Percentiles rank a stretch among this genome's conserved stretches.
Conservation (phyloP, 108 stramenopile genomes). For the Conticribra weissflogii region DNA sequence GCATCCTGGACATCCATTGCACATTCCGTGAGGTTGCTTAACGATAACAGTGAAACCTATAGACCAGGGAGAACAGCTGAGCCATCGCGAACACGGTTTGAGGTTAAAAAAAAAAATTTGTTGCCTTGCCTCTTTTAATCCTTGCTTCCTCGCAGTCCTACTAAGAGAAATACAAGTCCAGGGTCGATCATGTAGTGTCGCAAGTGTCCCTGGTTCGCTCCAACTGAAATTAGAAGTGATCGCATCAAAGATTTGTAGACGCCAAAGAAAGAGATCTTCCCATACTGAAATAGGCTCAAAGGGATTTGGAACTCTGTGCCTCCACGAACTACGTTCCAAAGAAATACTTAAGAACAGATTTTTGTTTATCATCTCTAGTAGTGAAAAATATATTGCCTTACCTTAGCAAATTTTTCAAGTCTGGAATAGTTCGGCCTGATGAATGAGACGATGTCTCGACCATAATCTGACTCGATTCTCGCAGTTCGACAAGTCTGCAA, state of each 20-base stretch:
- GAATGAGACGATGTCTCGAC: constrained; percentile 84
- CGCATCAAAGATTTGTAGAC: constrained; percentile 81
- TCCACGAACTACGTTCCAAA: too few species aligned
- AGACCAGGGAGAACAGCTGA: too few species aligned
- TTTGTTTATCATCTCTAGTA: too few species aligned
- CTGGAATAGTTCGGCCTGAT: constrained; percentile 75
- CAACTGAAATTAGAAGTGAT: constrained; percentile 82
- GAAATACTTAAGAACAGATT: too few species aligned
- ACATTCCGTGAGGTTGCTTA: constrained; percentile 64
- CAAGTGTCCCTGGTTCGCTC: constrained; percentile 79
- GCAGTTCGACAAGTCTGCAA: constrained; percentile 81
- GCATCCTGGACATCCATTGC: constrained; percentile 91
- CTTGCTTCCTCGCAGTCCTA: constrained; percentile 89
- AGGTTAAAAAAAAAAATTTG: too few species aligned
- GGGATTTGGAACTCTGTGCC: constrained; percentile 90
- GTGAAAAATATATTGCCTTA: too few species aligned
- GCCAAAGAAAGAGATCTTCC: constrained; percentile 93
- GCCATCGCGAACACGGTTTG: too few species aligned
- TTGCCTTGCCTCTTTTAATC: constrained; percentile 64
- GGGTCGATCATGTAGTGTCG: constrained; percentile 92
- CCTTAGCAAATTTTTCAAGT: constrained; percentile 88
- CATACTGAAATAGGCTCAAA: constrained; percentile 87
- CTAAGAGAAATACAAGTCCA: constrained; percentile 89
- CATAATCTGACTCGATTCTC: constrained; percentile 96
- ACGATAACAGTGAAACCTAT: constrained; percentile 54